These are phyloP conservation scores for Cyclotella atomus DNA, from an alignment of 108 stramenopile genomes.

Conservation along the genomic window DNA sequence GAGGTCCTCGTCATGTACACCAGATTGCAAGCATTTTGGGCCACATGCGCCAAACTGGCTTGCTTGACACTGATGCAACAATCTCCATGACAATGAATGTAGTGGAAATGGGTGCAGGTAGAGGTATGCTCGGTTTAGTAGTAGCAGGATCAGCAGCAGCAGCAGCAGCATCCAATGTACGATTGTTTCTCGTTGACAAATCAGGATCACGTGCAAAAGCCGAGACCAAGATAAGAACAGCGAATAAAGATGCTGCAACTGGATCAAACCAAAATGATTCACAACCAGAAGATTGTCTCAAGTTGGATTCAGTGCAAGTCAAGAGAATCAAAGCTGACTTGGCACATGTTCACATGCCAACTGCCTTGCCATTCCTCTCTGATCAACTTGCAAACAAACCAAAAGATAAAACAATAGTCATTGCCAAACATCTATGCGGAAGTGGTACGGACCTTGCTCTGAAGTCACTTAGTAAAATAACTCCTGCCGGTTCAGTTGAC, in stretches of 20 bases:
- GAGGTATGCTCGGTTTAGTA: constrained; percentile 81
- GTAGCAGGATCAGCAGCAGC: constrained; percentile 63
- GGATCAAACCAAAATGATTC: neutral
- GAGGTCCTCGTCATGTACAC: constrained; percentile 69
- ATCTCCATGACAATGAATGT: constrained; percentile 20
- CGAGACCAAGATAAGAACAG: constrained; percentile 68
- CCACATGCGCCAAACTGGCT: constrained; percentile 55
- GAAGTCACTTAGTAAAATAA: constrained; percentile 58
- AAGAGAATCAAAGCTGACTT: constrained; percentile 76
- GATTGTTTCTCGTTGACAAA: constrained; percentile 75
- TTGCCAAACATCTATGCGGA: constrained; percentile 86
- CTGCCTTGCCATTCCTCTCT: constrained; percentile 33
- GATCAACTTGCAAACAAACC: neutral
- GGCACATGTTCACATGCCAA: constrained; percentile 69
- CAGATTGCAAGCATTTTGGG: constrained; percentile 83
- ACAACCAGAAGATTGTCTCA: constrained; percentile 20
- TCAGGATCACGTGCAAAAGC: constrained; percentile 83
- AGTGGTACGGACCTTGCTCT: constrained; percentile 84
- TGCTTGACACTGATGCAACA: no score
- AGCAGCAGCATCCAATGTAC: constrained; percentile 32
- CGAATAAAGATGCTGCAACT: constrained; percentile 1
- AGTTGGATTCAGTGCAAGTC: constrained; percentile 58
- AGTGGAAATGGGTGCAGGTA: constrained; percentile 87
- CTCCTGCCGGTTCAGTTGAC: constrained; percentile 34
- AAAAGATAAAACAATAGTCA: constrained; percentile 50